Base-by-base conservation (phyloP, 2,329 filamentous ascomycete species). In the Lasiodiplodia hormozganensis region DNA sequence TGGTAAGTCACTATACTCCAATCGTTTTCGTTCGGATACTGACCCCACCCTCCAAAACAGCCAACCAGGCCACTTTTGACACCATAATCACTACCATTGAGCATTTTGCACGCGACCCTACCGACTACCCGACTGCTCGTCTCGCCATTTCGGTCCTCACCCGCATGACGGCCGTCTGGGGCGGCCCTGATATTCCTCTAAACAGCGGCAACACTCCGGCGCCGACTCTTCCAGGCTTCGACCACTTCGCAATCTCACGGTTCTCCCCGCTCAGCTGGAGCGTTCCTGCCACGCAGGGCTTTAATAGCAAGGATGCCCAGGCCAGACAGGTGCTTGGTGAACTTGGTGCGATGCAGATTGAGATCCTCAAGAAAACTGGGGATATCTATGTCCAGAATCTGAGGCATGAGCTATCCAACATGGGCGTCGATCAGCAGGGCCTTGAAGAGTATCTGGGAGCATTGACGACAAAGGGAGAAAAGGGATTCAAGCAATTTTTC, bases 261-360 rank as follows among this genome's bases (percentile, higher is more conserved):
- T 97, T 99, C 82, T 95, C 97, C 69, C 88, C 92, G 0, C 86
- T 96, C 8, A 94, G 92, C 78, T 99, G 96, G 96, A 91, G 92
- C 51, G 89, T 98, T 7, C 88, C 97, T 43, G 89, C 88, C 49
- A 91, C 94, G 54, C 85, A 91, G 6, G 86, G 86, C 23, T 97
- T 98, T 85, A 91, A 91, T 71, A 89, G 93, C 1, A 89, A 90
- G 71, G 96, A 99, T 77, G 94, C 94, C 1, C 94, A 97, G 82
- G 92, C 92, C 40, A 92, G 92, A 77, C 91, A 94, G 79, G 92
- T 97, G 1, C 86, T 99, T 49, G 90, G 89, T 67, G 96, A 99
- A 82, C 93, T 97, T 70, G 94, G 94, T 2, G 88, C 86, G 2
- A 82, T 99, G 69, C 94, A 99, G 80, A 93, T 96, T 80, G 90